These are phyloP conservation scores for Penicillium digitatum DNA, from an alignment of 2,329 filamentous ascomycete species.

Conservation along the genomic window DNA sequence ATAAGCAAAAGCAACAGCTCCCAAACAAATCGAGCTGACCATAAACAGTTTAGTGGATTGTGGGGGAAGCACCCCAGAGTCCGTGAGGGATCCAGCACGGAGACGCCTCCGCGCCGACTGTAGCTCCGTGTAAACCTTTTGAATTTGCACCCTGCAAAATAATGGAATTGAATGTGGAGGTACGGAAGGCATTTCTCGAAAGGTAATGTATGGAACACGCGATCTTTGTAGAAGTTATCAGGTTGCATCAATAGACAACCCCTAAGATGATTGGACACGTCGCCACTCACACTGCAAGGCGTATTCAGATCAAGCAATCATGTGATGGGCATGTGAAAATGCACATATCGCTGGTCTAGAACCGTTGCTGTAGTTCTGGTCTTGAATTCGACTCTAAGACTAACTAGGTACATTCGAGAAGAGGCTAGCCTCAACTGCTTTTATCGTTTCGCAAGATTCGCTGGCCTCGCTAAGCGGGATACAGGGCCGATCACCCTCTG, in stretches of 20 bases:
- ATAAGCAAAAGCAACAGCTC: background rate
- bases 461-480: slow-evolving; percentile 2
- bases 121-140: background rate
- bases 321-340: background rate
- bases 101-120: slow-evolving; percentile 16
- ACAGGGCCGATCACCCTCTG: slow-evolving; percentile 16
- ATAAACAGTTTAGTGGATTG: slow-evolving; percentile 13
- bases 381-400: background rate
- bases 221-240: background rate
- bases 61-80: slow-evolving; percentile 12
- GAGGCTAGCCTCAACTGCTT: background rate
- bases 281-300: background rate
- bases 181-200: background rate
- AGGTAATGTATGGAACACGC: background rate
- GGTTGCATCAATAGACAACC: background rate
- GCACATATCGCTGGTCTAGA: background rate
- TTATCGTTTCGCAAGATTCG: background rate
- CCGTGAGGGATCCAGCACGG: slow-evolving; percentile 22
- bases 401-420: slow-evolving; percentile 1
- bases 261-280: background rate
- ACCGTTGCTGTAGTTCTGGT: background rate
- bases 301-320: background rate
- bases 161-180: background rate
- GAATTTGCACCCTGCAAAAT: background rate
- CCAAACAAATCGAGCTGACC: background rate